These are phyloP conservation scores for Podospora anserina DNA, from an alignment of 495 filamentous ascomycete species.

Conservation along the genomic window DNA sequence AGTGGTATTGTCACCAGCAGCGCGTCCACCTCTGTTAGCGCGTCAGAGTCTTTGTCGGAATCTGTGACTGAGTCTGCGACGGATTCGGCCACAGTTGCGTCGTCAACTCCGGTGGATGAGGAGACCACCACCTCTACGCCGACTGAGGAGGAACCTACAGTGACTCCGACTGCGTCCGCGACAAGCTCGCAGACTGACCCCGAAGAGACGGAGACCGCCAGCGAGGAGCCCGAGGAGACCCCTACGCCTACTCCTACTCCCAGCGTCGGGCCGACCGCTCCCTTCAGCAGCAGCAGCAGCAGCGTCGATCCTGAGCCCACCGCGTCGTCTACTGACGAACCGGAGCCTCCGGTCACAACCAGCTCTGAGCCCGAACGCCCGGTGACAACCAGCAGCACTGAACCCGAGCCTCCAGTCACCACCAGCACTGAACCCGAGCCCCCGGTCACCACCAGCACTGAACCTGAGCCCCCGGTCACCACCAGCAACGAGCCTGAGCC, in stretches of 20 bases:
- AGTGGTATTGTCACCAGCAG: constrained; percentile 4
- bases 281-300: constrained; percentile 6
- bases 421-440: background rate
- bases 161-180: background rate
- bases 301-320: background rate
- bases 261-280: background rate
- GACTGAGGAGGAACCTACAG: background rate
- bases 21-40: background rate
- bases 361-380: background rate
- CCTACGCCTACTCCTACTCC: background rate
- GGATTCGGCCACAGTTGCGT: background rate
- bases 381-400: background rate
- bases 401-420: background rate
- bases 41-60: background rate
- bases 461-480: background rate
- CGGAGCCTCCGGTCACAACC: background rate
- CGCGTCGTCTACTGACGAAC: background rate
- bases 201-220: background rate
- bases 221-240: background rate
- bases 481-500: background rate
- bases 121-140: constrained; percentile 2
- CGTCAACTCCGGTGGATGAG: background rate
- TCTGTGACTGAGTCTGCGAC: background rate
- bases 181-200: background rate
- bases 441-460: background rate